These are phyloP conservation scores for Kodamaea laetipori DNA, from an alignment of 805 yeast species.

Conservation along the genomic window DNA sequence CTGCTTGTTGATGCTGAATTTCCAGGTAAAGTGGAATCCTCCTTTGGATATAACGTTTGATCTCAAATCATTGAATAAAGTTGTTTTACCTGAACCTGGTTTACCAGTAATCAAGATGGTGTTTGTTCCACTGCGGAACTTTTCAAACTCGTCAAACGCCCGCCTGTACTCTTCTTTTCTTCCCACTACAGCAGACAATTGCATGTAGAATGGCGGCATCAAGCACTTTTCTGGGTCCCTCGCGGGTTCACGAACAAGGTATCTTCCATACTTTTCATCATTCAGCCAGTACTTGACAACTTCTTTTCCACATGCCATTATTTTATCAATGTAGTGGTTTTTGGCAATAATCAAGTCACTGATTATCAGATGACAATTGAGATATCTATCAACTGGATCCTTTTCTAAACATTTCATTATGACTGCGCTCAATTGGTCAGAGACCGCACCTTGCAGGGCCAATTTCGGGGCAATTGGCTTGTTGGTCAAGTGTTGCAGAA, in stretches of 20 bases:
- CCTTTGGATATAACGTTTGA: slow-evolving; percentile 34
- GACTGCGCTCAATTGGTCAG: slow-evolving; percentile 35
- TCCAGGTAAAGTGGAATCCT: slow-evolving; percentile 34
- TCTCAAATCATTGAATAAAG: slow-evolving; percentile 42
- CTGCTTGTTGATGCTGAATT: slow-evolving; percentile 26
- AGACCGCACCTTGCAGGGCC: slow-evolving; percentile 29
- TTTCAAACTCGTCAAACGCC: slow-evolving; percentile 13
- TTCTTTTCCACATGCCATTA: not conserved
- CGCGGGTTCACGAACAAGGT: slow-evolving; percentile 4
- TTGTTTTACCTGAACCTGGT: slow-evolving; percentile 49
- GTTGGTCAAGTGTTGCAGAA: slow-evolving; percentile 42
- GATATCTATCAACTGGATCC: slow-evolving; percentile 41
- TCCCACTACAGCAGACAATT: slow-evolving; percentile 16
- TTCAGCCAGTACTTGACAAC: slow-evolving; percentile 4
- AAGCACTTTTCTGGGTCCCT: slow-evolving; percentile 11
- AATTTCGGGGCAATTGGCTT: slow-evolving; percentile 44
- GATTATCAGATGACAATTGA: slow-evolving; percentile 33
- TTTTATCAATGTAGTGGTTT: slow-evolving; percentile 20
- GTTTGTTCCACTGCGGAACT: slow-evolving; percentile 19
- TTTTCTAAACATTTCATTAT: slow-evolving; percentile 47
- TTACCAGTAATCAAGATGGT: slow-evolving; percentile 41
- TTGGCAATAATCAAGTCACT: slow-evolving; percentile 36
- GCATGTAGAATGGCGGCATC: slow-evolving; percentile 15
- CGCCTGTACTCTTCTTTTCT: slow-evolving; percentile 16
- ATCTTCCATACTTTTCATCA: slow-evolving; percentile 7